These are phyloP conservation scores for Amylocystis lapponica DNA, from an alignment of 768 basidiomycete species.

Conservation along the genomic window DNA sequence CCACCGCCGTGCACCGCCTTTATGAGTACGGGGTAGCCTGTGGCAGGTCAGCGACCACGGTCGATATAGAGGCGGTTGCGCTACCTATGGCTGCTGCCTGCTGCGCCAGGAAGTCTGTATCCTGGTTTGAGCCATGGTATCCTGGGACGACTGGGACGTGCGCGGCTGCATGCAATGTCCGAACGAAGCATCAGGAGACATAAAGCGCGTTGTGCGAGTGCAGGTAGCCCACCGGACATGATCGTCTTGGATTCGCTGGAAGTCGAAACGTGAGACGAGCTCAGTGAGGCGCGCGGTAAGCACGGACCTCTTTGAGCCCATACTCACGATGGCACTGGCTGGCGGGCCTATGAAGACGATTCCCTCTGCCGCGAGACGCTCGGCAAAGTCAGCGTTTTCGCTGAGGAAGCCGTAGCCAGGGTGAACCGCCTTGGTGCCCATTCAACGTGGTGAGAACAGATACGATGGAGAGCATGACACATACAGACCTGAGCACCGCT, in stretches of 20 bases:
- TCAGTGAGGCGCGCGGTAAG: neutral
- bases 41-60: too few species aligned
- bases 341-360: constrained; percentile 92
- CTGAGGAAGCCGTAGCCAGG: constrained; percentile 93
- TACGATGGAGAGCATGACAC: neutral
- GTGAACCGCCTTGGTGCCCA: constrained; percentile 69
- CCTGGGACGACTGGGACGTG: constrained; percentile 93
- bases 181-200: neutral
- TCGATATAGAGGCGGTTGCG: too few species aligned
- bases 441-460: neutral
- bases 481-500: constrained; percentile 77
- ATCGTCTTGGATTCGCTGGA: constrained; percentile 92
- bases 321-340: constrained; percentile 79
- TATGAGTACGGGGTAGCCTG: constrained; percentile 88
- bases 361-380: constrained; percentile 66
- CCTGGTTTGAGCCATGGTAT: constrained; percentile 84
- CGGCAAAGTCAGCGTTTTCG: constrained; percentile 82
- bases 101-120: constrained; percentile 58
- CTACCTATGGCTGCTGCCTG: constrained; percentile 69
- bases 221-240: constrained; percentile 58
- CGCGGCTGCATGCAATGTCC: constrained; percentile 59
- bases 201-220: neutral
- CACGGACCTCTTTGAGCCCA: constrained; percentile 88
- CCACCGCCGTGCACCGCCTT: constrained; percentile 97
- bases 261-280: neutral